Evolutionary conservation across 345 rosid genomes (phyloP), one percentile per base, ranked within the genome.

Genomic region (Cardamine chenopodiifolia): DNA sequence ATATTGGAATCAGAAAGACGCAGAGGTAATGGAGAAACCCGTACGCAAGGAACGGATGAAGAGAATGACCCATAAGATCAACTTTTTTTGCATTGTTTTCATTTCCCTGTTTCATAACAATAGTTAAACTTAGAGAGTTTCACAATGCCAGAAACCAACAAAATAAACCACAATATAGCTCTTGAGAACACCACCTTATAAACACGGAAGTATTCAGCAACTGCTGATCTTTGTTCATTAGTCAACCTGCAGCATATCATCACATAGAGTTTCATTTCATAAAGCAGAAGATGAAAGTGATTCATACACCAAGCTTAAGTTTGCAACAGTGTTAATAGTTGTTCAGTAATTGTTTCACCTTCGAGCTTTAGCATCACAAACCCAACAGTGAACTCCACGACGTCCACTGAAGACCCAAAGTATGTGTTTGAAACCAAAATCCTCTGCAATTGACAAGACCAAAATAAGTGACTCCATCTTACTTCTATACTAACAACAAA

Each of bases 301-400:
- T 42, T 23, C 56, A 15, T 55, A 17, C 40, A 62, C 26, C 18
- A 66, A 28, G n/a, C 17, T 4, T 49, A 55, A 53, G 5, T 20
- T 64, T 68, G 29, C 13, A 61, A 31, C 15, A 48, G n/a, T 28
- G 59, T 44, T n/a, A 14, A 2, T 4, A 7, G 13, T 50, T 8
- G 17, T 75, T 67, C 14, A 62, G 40, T 62, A 34, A 62, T 62
- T 35, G 15, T 55, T 50, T 71, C 70, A 91, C 98, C 96, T 87
- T 79, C 97, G 87, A 48, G 97, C 98, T 87, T 85, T 90, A 45
- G 85, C 85, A 82, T 94, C 97, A 82, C 95, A 94, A 81, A 90
- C 97, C 99, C 97, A 94, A 80, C 97, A 94, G 65, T 94, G 97
- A 71, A 94, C 97, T 72, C 98, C 97, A 80, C 96, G 96, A 0